Base-by-base conservation (phyloP, 192 early-diverging fungal genomes). In the Phlyctochytrium bullatum region DNA sequence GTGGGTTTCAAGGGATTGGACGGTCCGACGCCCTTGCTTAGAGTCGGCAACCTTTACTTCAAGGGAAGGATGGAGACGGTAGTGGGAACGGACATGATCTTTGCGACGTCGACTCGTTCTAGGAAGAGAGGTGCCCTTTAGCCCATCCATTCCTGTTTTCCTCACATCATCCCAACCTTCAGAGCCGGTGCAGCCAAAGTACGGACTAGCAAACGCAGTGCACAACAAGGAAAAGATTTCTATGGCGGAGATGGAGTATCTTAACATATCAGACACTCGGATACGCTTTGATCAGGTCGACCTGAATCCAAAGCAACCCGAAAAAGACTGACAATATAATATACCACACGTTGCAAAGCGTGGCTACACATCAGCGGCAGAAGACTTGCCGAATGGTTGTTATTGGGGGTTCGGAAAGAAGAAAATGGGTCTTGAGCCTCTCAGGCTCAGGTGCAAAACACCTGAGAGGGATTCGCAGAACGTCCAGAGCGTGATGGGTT, bases 41-140 rank as follows among this genome's bases (percentile, higher is more conserved):
- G 61, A 4, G 52, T 69, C 33, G 68, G 68, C 27, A 69, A 63
- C 68, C 47, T 61, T 36, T 33, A 53, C 28, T 69, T 62, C 33
- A 63, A 32, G 31, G 68, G 68, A 16, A 28, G n/a, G 17, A 53
- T 63, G 30, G 68, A 69, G 32, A 25, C 34, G 10, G n/a, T 57
- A 17, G 33, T 54, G 16, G 59, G 60, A 23, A 51, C 68, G 17
- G 68, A 69, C 29, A 12, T 69, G 27, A 53, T 69, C 30, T 69
- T 69, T 54, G 68, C 68, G 10, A 53, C 68, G 25, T 69, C 66
- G 12, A 29, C 68, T 59, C 57, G 24, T 23, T 17, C 57, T 1
- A 28, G 17, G 0, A 59, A 28, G 23, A 3, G 56, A 14, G 28
- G 60, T 24, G 16, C 25, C 58, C 16, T 2, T 14, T 32, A 32